Percentiles rank a stretch among this genome's conserved stretches.
phyloP scores from a whole-genome alignment of 2,329 filamentous ascomycete genomes.

The Raffaelea albimanens region DNA sequence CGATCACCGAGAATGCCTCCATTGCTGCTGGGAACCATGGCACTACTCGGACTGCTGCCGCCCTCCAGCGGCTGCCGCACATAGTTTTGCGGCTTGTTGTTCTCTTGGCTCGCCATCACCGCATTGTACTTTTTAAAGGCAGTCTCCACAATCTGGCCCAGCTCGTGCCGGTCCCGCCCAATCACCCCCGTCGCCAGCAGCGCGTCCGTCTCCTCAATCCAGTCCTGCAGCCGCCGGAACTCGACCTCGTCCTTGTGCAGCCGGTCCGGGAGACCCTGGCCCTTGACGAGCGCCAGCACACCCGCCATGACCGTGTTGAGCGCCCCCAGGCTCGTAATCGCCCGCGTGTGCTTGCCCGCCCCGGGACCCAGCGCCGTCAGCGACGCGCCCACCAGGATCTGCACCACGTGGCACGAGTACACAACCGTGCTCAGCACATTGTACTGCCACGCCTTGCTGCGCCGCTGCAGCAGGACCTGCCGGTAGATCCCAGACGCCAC shows the following conservation, averaged over 20 bases:
- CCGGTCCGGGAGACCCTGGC: constrained; percentile 38
- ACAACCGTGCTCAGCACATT: constrained; percentile 25
- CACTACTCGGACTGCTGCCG: not conserved
- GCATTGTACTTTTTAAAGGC: constrained; percentile 27
- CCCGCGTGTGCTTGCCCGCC: constrained; percentile 36
- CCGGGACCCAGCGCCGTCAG: constrained; percentile 36
- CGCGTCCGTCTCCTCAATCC: constrained; percentile 44
- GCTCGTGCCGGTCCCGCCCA: constrained; percentile 30
- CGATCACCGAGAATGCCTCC: not conserved
- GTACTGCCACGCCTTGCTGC: constrained; percentile 22
- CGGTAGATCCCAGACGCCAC: constrained; percentile 31
- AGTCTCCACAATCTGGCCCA: constrained; percentile 31
- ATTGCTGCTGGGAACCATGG: not conserved
- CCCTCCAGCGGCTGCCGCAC: constrained; percentile 9
- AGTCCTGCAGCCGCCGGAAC: constrained; percentile 38
- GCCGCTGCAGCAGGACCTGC: constrained; percentile 24
- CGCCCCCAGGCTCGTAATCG: constrained; percentile 50
- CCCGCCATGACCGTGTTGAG: constrained; percentile 56
- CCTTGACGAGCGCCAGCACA: constrained; percentile 45
- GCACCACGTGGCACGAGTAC: constrained; percentile 31
- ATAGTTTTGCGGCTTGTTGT: constrained; percentile 9
- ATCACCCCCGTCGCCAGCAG: constrained; percentile 30
- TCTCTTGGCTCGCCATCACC: constrained; percentile 10
- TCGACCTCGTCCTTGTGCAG: constrained; percentile 35
- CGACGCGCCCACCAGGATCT: constrained; percentile 37